A percentile compares a stretch with the other conserved stretches of the same genome.
Conservation (phyloP, 2,329 filamentous ascomycete species). For the Beauveria australis region DNA sequence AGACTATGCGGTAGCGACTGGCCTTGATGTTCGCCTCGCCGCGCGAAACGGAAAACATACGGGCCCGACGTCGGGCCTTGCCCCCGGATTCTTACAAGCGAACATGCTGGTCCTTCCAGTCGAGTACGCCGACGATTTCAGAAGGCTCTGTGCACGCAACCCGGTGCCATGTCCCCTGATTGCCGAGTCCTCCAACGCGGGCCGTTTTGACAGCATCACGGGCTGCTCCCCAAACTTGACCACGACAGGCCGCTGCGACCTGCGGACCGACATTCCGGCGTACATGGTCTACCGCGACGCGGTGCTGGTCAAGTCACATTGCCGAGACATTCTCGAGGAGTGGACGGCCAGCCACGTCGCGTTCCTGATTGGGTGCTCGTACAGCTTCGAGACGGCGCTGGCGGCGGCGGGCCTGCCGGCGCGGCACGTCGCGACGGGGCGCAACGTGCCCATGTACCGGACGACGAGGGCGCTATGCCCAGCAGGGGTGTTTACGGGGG, state of each 20-base stretch:
- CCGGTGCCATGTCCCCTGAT: conserved; percentile 55
- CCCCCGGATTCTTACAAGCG: conserved; percentile 49
- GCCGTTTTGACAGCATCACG: conserved; percentile 32
- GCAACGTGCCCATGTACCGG: conserved; percentile 55
- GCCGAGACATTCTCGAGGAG: conserved; percentile 35
- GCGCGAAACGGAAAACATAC: conserved; percentile 32
- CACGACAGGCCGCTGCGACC: conserved; percentile 39
- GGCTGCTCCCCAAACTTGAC: conserved; percentile 24
- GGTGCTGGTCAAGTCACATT: conserved; percentile 28
- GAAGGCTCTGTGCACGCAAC: conserved; percentile 50
- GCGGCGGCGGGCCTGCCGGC: conserved; percentile 39
- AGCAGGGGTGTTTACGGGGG: conserved; percentile 47
- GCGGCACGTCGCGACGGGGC: conserved; percentile 36
- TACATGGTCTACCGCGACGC: conserved; percentile 52
- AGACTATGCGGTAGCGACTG: conserved; percentile 16
- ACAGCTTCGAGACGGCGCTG: conserved; percentile 54
- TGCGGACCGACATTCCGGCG: conserved; percentile 48
- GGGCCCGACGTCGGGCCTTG: conserved; percentile 44
- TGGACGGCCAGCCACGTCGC: conserved; percentile 53
- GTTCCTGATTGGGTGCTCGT: conserved; percentile 57
- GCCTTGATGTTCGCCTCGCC: conserved; percentile 33
- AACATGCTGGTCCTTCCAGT: conserved; percentile 54
- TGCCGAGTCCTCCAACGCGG: conserved; percentile 39
- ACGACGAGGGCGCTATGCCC: conserved; percentile 48
- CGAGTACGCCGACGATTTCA: conserved; percentile 49